phyloP scores from a whole-genome alignment of 1,284 basidiomycete genomes.

The Papiliotrema nemorosa region DNA sequence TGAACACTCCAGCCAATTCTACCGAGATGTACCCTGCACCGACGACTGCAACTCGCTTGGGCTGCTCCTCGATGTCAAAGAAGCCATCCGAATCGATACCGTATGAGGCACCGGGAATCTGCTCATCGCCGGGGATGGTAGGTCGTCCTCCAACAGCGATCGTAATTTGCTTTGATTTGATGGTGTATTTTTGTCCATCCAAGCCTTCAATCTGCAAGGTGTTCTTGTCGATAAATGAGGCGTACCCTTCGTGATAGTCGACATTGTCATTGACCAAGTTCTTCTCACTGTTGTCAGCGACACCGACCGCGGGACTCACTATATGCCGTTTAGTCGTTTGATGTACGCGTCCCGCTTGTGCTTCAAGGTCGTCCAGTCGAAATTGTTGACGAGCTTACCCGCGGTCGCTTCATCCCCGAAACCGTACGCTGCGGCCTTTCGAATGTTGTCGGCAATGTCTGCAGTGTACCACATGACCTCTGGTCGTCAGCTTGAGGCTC shows the following conservation, averaged over 20 bases:
- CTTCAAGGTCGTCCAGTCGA: slow-evolving; percentile 90
- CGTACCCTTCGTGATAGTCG: slow-evolving; percentile 80
- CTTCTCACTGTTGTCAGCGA: slow-evolving; percentile 52
- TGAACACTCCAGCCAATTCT: slow-evolving; percentile 85
- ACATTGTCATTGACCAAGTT: slow-evolving; percentile 88
- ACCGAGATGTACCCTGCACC: slow-evolving; percentile 98
- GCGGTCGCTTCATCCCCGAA: slow-evolving; percentile 57
- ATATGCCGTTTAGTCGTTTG: slow-evolving; percentile 83
- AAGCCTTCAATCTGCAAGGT: slow-evolving; percentile 64
- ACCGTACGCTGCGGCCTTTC: slow-evolving; percentile 71
- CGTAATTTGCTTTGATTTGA: slow-evolving; percentile 71
- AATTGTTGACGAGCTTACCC: slow-evolving; percentile 57
- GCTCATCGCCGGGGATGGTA: slow-evolving; percentile 69
- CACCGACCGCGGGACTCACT: slow-evolving; percentile 50
- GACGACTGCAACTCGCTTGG: slow-evolving; percentile 87
- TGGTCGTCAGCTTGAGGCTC: slow-evolving; percentile 7
- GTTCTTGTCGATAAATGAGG: slow-evolving; percentile 63
- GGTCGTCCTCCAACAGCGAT: slow-evolving; percentile 87
- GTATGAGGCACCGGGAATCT: slow-evolving; percentile 82
- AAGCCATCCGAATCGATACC: slow-evolving; percentile 95
- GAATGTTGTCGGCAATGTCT: slow-evolving; percentile 80
- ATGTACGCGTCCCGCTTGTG: slow-evolving; percentile 95
- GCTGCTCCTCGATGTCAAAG: slow-evolving; percentile 86
- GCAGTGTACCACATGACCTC: slow-evolving; percentile 99
- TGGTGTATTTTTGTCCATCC: slow-evolving; percentile 61